These are phyloP conservation scores for Didymellaceae sp. DNA, from an alignment of 2,329 filamentous ascomycete species.

Conservation along the genomic window DNA sequence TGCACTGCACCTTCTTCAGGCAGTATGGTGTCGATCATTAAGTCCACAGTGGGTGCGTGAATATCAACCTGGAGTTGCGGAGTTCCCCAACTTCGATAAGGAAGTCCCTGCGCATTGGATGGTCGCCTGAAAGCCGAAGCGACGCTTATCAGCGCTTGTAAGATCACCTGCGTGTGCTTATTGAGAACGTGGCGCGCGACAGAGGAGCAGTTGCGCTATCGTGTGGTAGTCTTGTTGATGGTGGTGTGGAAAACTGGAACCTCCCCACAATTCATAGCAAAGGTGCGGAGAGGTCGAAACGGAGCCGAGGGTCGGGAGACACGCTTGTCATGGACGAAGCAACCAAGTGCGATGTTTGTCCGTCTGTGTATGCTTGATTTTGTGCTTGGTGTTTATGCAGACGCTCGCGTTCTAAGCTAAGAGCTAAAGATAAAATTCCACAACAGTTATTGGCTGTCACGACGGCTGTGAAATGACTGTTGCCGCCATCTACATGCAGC, in stretches of 20 bases:
- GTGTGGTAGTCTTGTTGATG: slow-evolving; percentile 2
- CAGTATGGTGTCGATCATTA: neutral
- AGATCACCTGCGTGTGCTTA: neutral
- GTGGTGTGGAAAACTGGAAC: slow-evolving; percentile 14
- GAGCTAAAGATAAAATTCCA: neutral
- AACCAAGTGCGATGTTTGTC: no score
- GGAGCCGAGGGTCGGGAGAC: slow-evolving; percentile 2
- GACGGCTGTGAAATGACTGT: no score
- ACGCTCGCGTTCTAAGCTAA: neutral
- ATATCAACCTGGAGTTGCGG: neutral
- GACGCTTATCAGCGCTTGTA: neutral
- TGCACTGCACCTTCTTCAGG: neutral
- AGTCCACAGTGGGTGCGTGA: neutral
- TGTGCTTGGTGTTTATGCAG: neutral
- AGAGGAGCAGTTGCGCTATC: neutral
- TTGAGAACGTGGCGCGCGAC: neutral
- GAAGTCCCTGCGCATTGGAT: neutral
- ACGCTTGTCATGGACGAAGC: neutral
- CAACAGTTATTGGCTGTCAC: no score
- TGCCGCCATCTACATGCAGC: neutral
- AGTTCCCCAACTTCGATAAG: neutral
- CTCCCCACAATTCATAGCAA: slow-evolving; percentile 13
- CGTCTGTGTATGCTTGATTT: neutral
- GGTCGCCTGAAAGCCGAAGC: neutral
- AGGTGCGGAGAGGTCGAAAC: slow-evolving; percentile 5